Conservation (phyloP, 176 grass and related monocot species). For the Oropetium thomaeum region DNA sequence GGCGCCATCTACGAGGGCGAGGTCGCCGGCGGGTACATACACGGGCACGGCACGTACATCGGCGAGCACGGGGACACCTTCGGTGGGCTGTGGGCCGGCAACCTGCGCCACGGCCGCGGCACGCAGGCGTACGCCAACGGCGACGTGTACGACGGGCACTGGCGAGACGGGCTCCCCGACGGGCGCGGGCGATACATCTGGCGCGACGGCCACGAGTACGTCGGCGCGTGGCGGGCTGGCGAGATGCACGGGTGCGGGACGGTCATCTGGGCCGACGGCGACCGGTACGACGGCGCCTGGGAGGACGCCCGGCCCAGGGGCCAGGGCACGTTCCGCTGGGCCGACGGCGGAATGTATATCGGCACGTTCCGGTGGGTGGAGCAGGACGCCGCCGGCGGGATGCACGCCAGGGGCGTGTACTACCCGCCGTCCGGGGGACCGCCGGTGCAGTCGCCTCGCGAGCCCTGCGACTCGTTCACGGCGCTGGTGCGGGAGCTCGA, state of each 20-base stretch:
- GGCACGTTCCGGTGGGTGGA: too few relatives aligned
- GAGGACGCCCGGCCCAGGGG: slow-evolving; percentile 69
- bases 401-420: slow-evolving; percentile 67
- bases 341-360: slow-evolving; percentile 70
- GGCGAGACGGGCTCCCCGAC: slow-evolving; percentile 60
- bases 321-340: slow-evolving; percentile 78
- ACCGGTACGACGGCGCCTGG: slow-evolving; percentile 86
- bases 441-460: slow-evolving; percentile 42
- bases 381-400: slow-evolving; percentile 35
- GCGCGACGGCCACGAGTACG: slow-evolving; percentile 71
- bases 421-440: slow-evolving; percentile 57
- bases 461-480: slow-evolving; percentile 55
- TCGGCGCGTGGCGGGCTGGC: slow-evolving; percentile 62
- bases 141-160: slow-evolving; percentile 82
- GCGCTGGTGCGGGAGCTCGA: slow-evolving; percentile 47
- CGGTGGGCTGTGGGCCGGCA: slow-evolving; percentile 54
- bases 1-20: slow-evolving; percentile 84
- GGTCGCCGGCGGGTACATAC: slow-evolving; percentile 61
- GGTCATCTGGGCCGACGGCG: slow-evolving; percentile 60
- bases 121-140: slow-evolving; percentile 62
- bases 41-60: slow-evolving; percentile 65
- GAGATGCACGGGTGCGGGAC: slow-evolving; percentile 68
- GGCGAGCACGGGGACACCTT: slow-evolving; percentile 75
- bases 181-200: slow-evolving; percentile 73
- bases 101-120: slow-evolving; percentile 75